These are phyloP conservation scores for Claviceps digitariae DNA, from an alignment of 2,329 filamentous ascomycete species.

Conservation along the genomic window DNA sequence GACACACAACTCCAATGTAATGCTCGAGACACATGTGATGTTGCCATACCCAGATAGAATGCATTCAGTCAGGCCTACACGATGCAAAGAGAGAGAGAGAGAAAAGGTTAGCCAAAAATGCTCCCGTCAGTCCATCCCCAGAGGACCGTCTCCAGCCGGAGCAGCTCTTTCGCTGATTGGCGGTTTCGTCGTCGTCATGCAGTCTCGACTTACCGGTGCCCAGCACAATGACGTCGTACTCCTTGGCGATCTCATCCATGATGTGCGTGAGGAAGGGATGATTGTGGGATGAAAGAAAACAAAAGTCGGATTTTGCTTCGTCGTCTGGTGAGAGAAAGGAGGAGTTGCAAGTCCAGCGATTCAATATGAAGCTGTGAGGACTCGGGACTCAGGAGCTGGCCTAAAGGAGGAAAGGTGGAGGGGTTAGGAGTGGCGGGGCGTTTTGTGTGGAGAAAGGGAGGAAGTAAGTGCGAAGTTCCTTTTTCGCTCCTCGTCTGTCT, in stretches of 20 bases:
- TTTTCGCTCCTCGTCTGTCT: no score
- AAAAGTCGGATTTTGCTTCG: neutral
- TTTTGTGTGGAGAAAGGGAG: slow-evolving; percentile 14
- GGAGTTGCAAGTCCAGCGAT: neutral
- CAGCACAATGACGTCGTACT: slow-evolving; percentile 98
- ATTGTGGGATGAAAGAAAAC: neutral
- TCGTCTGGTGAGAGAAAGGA: neutral
- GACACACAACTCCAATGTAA: neutral
- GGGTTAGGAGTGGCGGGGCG: slow-evolving; percentile 17
- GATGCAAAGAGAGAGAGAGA: slow-evolving; percentile 1
- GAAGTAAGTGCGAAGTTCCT: neutral
- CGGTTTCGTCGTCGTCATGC: neutral
- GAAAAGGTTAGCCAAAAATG: slow-evolving; percentile 8
- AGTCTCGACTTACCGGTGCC: slow-evolving; percentile 66
- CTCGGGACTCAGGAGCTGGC: slow-evolving; percentile 1
- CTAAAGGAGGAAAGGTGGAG: slow-evolving; percentile 8
- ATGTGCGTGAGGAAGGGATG: slow-evolving; percentile 13
- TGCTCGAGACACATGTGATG: neutral
- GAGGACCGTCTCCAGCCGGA: neutral
- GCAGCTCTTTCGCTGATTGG: neutral
- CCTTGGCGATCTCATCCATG: slow-evolving; percentile 97
- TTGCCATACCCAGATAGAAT: slow-evolving; percentile 79
- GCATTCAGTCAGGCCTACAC: slow-evolving; percentile 85
- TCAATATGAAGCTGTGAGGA: slow-evolving; percentile 1
- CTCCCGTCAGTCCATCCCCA: neutral